Percentiles rank a stretch among this genome's conserved stretches.
These are phyloP conservation scores for Cymbopogon flexuosus DNA, from an alignment of 202 grass and related monocot species.

Conservation along the genomic window DNA sequence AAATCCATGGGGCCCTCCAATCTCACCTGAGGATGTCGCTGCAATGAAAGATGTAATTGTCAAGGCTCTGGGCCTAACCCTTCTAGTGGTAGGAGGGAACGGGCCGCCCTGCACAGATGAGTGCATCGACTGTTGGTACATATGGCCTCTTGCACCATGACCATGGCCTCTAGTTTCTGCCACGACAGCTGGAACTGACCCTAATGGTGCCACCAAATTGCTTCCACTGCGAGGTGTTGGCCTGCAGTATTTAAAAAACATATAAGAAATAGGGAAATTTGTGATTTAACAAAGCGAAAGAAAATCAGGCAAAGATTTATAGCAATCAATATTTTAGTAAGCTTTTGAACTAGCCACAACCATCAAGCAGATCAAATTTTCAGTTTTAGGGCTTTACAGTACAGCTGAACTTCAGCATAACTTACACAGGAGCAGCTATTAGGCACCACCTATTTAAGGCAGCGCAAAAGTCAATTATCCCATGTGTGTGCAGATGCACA, in stretches of 20 bases:
- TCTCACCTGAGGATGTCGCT: slow-evolving; percentile 49
- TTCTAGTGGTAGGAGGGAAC: slow-evolving; percentile 53
- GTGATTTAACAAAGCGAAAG: not conserved
- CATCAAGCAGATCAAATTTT: slow-evolving; percentile 16
- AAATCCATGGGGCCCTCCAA: slow-evolving; percentile 54
- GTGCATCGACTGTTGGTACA: slow-evolving; percentile 56
- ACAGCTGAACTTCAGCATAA: slow-evolving; percentile 1
- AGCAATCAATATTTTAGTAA: slow-evolving; percentile 2
- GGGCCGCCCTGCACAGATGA: slow-evolving; percentile 43
- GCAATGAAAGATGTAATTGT: slow-evolving; percentile 65
- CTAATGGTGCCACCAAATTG: slow-evolving; percentile 56
- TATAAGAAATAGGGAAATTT: not conserved
- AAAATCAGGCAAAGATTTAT: not conserved
- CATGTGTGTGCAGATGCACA: not conserved
- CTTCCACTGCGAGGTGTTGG: slow-evolving; percentile 51
- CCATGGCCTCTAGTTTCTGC: slow-evolving; percentile 54
- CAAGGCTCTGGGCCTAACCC: slow-evolving; percentile 68
- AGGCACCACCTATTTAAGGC: not conserved
- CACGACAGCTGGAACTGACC: slow-evolving; percentile 45
- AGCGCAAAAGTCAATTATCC: not conserved
- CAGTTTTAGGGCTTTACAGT: slow-evolving; percentile 7
- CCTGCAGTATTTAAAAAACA: slow-evolving; percentile 35
- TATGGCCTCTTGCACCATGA: slow-evolving; percentile 46
- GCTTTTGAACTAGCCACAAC: slow-evolving; percentile 13
- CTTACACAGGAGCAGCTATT: slow-evolving; percentile 10